These are phyloP conservation scores for Tephrocybe sp. DNA, from an alignment of 768 basidiomycete genomes.

Conservation along the genomic window DNA sequence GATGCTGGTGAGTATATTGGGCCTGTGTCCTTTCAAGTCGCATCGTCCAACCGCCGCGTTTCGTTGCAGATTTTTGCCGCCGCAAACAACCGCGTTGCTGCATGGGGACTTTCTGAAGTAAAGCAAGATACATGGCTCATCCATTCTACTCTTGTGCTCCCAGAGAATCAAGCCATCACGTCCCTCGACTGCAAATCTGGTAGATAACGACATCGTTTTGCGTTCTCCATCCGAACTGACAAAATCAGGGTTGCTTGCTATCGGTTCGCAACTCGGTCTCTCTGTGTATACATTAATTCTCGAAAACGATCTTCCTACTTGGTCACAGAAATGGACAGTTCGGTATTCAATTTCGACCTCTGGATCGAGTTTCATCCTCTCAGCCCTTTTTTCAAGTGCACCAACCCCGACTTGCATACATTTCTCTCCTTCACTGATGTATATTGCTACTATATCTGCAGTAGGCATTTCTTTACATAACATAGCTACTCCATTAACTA, in stretches of 20 bases:
- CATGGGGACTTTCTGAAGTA: conserved; percentile 73
- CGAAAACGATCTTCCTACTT: conserved; percentile 80
- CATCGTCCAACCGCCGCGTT: conserved; percentile 13
- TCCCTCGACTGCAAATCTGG: conserved; percentile 75
- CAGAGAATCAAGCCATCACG: conserved; percentile 51
- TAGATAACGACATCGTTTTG: conserved; percentile 34
- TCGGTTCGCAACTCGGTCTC: conserved; percentile 58
- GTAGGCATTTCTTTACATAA: conserved; percentile 35
- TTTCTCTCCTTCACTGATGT: conserved; percentile 76
- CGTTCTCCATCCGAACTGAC: conserved; percentile 23
- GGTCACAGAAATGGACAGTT: conserved; percentile 76
- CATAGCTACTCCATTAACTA: background rate
- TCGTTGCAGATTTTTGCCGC: conserved; percentile 66
- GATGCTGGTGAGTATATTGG: conserved; percentile 65
- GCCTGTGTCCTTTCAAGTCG: conserved; percentile 5
- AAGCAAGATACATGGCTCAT: conserved; percentile 69
- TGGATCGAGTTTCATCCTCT: conserved; percentile 3
- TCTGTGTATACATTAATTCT: conserved; percentile 76
- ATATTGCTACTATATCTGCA: conserved; percentile 61
- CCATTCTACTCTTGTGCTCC: conserved; percentile 76
- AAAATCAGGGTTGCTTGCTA: conserved; percentile 66
- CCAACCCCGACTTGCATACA: conserved; percentile 48
- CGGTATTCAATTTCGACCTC: conserved; percentile 38
- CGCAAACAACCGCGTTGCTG: conserved; percentile 63
- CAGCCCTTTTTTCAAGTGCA: conserved; percentile 32